Conservation (phyloP, 305 asterid genomes). For the Solanum hybrid region DNA sequence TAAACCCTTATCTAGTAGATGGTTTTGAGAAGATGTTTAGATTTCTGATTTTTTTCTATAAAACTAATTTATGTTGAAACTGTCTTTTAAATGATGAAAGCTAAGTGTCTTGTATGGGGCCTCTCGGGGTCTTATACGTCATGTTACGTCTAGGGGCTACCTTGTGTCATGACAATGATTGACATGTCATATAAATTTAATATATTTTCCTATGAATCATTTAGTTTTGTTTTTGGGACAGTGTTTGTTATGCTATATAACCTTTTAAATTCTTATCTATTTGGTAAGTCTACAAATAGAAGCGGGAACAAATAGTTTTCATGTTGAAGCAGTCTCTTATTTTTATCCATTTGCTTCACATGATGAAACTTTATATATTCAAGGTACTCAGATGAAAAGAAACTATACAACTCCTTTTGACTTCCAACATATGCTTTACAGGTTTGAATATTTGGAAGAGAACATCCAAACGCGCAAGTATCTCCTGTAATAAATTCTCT, state of each 20-base stretch:
- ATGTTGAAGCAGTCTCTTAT: background rate
- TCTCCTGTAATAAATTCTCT: slow-evolving; percentile 45
- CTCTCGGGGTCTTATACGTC: too few relatives aligned
- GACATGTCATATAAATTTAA: background rate
- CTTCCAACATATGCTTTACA: slow-evolving; percentile 14
- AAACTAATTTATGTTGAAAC: too few relatives aligned
- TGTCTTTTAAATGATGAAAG: too few relatives aligned
- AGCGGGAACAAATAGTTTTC: background rate
- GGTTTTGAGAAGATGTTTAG: too few relatives aligned
- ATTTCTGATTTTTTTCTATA: too few relatives aligned
- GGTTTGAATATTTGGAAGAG: slow-evolving; percentile 82
- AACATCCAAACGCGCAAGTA: slow-evolving; percentile 49
- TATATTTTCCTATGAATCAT: background rate
- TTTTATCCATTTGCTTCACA: background rate
- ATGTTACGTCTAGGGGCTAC: too few relatives aligned
- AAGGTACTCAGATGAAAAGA: background rate
- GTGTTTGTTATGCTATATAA: background rate
- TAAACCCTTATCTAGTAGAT: too few relatives aligned
- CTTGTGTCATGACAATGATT: background rate
- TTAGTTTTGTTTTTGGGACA: background rate
- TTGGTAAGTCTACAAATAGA: background rate
- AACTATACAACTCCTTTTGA: background rate
- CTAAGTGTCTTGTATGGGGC: too few relatives aligned
- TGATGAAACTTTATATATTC: background rate
- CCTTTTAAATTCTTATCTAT: background rate